Base-by-base conservation (phyloP, 306 rosid genomes). In the Pyrus communis region DNA sequence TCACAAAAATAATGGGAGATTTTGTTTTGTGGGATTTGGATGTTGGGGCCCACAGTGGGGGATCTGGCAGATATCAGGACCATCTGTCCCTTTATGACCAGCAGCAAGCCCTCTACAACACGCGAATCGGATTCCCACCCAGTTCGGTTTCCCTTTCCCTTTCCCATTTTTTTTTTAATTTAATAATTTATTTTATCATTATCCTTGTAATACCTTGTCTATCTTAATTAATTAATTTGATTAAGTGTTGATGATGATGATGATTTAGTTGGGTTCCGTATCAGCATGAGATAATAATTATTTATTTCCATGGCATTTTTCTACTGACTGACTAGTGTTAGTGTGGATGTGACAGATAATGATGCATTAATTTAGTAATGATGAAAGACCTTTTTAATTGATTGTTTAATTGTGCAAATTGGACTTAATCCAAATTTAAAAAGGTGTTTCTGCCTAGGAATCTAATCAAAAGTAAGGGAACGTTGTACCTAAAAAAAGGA, bases 51-150 rank as follows among this genome's bases (percentile, higher is more conserved):
- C 58, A 61, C 72, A 5, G 21, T 2, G 31, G 2, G 7, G 38
- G 45, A 19, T 45, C 91, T 82, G 81, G 22, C 67, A 51, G 65
- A 30, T 71, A 85, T 86, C 81, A 75, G 83, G 91, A 86, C 96
- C 90, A 79, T 87, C 84, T 93, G 98, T 86, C 88, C 88, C 93
- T 89, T 86, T 86, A 85, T 79, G 86, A 86, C 91, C 93, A 86
- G 93, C 93, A 86, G 93, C 97, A 89, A 76, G 84, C 86, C 83
- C 89, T 85, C 83, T 77, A 54, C 40, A 22, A 85, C 93, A 87
- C 88, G 97, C 90, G 96, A 91, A 88, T 91, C 92, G 74, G 86
- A 88, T 89, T 84, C 90, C 89, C 88, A 67, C 76, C 25, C 18
- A 67, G n/a, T 21, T 63, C 6, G 19, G 40, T 17, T 12, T 7